Percentiles rank a stretch among this genome's conserved stretches.
Conservation (phyloP, 768 basidiomycete species). For the Russula dissimulans region DNA sequence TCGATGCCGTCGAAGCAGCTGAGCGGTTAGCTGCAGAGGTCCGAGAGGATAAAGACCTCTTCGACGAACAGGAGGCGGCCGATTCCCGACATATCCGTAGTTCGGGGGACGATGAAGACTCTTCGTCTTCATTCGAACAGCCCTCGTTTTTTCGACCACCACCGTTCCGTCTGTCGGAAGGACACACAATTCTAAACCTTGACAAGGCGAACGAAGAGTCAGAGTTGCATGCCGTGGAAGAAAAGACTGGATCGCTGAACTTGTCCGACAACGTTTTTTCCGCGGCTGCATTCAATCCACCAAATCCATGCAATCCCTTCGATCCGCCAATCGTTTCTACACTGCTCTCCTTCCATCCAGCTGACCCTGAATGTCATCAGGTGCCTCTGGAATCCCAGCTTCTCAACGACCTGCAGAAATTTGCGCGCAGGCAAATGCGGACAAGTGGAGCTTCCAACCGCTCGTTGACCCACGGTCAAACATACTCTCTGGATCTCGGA, state of each 20-base stretch:
- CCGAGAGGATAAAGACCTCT: conserved; percentile 21
- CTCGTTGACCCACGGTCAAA: conserved; percentile 29
- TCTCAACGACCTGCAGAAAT: conserved; percentile 66
- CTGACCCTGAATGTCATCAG: conserved; percentile 55
- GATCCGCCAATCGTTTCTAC: conserved; percentile 53
- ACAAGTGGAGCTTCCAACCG: conserved; percentile 27
- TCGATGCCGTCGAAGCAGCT: conserved; percentile 43
- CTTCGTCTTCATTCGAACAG: conserved; percentile 4
- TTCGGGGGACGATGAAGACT: conserved; percentile 20
- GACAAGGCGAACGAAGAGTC: conserved; percentile 14
- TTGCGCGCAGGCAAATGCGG: conserved; percentile 39
- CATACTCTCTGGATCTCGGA: conserved; percentile 50
- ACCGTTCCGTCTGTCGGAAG: conserved; percentile 9
- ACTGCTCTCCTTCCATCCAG: conserved; percentile 53
- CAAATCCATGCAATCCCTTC: conserved; percentile 87
- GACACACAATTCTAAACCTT: conserved; percentile 5
- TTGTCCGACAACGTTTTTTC: conserved; percentile 54
- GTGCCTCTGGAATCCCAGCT: conserved; percentile 45
- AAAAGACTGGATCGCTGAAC: conserved; percentile 55
- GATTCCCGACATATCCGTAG: neutral
- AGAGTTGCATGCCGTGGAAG: conserved; percentile 33
- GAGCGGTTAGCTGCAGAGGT: conserved; percentile 43
- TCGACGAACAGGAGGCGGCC: conserved; percentile 12
- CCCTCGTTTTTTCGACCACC: neutral
- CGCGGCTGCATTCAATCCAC: conserved; percentile 56